Conservation (phyloP, 202 grass and related monocot species). For the Bolboschoenoplectus hybrid region DNA sequence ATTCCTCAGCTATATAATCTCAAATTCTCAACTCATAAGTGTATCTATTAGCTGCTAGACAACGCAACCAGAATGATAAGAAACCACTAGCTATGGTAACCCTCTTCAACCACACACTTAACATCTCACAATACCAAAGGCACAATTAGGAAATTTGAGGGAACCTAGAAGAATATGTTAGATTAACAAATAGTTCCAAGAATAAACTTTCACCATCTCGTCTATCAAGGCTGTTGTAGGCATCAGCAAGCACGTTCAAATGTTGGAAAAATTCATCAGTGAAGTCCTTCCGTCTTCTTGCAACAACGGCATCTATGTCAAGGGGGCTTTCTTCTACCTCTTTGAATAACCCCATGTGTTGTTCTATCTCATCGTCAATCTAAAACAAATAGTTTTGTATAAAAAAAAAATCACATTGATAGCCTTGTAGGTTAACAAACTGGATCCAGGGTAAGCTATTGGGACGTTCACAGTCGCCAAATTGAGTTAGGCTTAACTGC, state of each 20-base stretch:
- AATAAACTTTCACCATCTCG: slow-evolving; percentile 65
- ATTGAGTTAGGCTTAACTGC: neutral
- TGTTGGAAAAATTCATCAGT: slow-evolving; percentile 75
- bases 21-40: neutral
- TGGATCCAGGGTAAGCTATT: neutral
- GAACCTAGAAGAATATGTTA: slow-evolving; percentile 1
- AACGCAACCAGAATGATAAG: neutral
- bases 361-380: slow-evolving; percentile 88
- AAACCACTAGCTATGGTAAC: neutral
- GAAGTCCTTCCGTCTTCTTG: slow-evolving; percentile 77
- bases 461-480: neutral
- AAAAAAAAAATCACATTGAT: neutral
- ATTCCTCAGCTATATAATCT: no score
- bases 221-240: slow-evolving; percentile 69
- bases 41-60: neutral
- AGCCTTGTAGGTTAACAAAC: neutral
- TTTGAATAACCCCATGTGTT: slow-evolving; percentile 78
- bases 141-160: neutral
- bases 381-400: slow-evolving; percentile 37
- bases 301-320: slow-evolving; percentile 81
- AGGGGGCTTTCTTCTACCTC: slow-evolving; percentile 69
- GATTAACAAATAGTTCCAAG: slow-evolving; percentile 19
- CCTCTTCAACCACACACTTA: neutral
- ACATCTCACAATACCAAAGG: neutral
- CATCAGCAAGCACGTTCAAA: slow-evolving; percentile 66